Evolutionary conservation across 2,329 filamentous ascomycete genomes (phyloP), one percentile per base, ranked within the genome.

Genomic region (Colletotrichum liriopes): DNA sequence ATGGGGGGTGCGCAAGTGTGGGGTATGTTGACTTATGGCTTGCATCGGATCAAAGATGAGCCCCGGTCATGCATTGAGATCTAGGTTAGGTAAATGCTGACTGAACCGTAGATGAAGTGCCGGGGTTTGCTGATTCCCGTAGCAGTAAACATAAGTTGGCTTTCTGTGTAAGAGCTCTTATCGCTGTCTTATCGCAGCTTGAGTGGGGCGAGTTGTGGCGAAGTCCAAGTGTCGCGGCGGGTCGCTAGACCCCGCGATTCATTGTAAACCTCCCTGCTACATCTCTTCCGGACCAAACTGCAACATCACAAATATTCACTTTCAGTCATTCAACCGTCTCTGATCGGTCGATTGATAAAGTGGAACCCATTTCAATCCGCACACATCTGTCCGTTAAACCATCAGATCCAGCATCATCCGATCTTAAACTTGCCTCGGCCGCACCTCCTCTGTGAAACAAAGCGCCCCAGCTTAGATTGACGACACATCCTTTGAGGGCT

Each of bases 371-470:
- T 20, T 35, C 16, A 3, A 6, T 26, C 39, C n/a, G 14, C 3
- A 39, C 6, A 5, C 20, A 5, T 14, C 12, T 43, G 14, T 8
- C 20, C 18, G 32, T n/a, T 55, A 29, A 37, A 29, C 12, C 9
- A 23, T 16, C 52, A n/a, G 65, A 6, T 35, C 26, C 16, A 26
- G 11, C 37, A 56, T 56, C 51, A 23, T 58, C 64, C 26, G 49
- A 58, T 56, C 64, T 61, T 62, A 71, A 71, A 62, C 68, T 51
- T 59, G 41, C 64, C 26, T 43, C 47, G 56, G 64, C 32, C 49
- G n/a, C 47, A 62, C 55, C 35, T 43, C 8, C 60, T 29, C 55
- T 63, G 68, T 68, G 68, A 71, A 67, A 71, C 64, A 62, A 26
- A 32, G 12, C 43, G 26, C 45, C 26, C 37, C 26, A 20, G 37